Evolutionary conservation across 345 rosid species (phyloP), one percentile per base, ranked within the genome.

Genomic region (Rubroshorea leprosula): DNA sequence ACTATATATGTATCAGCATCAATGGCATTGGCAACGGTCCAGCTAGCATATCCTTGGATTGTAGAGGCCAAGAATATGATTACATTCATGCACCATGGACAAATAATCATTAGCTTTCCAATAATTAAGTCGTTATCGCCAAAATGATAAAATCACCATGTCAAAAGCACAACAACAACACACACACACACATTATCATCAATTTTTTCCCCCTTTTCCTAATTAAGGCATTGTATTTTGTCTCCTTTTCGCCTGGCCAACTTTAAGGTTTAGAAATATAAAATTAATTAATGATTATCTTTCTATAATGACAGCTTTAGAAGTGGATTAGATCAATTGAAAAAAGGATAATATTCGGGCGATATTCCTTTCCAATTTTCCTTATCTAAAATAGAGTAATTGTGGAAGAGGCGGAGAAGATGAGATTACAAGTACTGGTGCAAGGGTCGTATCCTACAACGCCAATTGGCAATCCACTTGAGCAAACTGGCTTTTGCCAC

Each of bases 31-130:
- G 21, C 45, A 54, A 54, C 8, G 25, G 26, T 55, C 58, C 58
- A 55, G 38, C 22, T 24, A 58, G 31, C 52, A 49, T 23, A 61
- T 55, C 44, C 35, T 66, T 20, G 38, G 4, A n/a, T 22, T 23
- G 10, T 5, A 1, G 62, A 14, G 15, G 19, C 68, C 18, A n/a
- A 16, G 22, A 61, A 17, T 19, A 61, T 39, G 46, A 21, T 49
- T 55, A 51, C 57, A 31, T 60, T 9, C 60, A 61, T 62, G 68
- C 63, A 68, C 68, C 68, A 20, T 15, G 24, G 54, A 57, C 26
- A 47, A 62, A 62, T 61, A 48, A 63, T 62, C 60, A 62, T 62
- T 63, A 47, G 51, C 51, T 13, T 21, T 52, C 31, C 43, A 57
- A 68, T 51, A 68, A 31, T 62, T 52, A 62, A 57, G 11, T 55